phyloP scores from a whole-genome alignment of 192 early-diverging fungal genomes.

The Umbelopsis sp. region DNA sequence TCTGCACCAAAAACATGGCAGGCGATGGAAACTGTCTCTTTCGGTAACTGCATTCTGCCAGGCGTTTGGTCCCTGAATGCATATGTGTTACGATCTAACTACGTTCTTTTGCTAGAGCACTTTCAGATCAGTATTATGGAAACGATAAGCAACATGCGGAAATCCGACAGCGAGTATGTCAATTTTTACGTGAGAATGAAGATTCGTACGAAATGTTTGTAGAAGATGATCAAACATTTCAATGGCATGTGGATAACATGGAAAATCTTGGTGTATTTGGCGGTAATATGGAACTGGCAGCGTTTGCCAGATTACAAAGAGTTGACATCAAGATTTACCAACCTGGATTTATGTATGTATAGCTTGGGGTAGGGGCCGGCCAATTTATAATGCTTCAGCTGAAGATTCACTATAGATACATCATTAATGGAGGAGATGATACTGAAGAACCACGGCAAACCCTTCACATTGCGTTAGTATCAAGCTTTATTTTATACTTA shows the following conservation, averaged over 20 bases:
- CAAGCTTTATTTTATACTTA: too few species aligned
- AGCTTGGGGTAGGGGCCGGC: too few species aligned
- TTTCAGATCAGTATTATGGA: conserved; percentile 72
- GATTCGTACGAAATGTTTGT: conserved; percentile 67
- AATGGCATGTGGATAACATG: conserved; percentile 62
- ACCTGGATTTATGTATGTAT: conserved; percentile 56
- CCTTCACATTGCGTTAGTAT: conserved; percentile 62
- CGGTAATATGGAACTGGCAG: conserved; percentile 75
- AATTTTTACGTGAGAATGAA: conserved; percentile 57
- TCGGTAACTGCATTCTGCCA: conserved; percentile 39
- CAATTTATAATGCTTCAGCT: too few species aligned
- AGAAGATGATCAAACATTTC: conserved; percentile 61
- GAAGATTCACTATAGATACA: conserved; percentile 48
- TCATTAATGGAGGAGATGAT: conserved; percentile 63
- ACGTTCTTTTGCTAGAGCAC: conserved; percentile 46
- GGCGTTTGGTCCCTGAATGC: neutral
- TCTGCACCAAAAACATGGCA: conserved; percentile 66
- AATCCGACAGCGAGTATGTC: conserved; percentile 60
- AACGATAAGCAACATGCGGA: conserved; percentile 52
- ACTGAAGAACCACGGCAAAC: conserved; percentile 45
- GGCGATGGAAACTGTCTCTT: conserved; percentile 79
- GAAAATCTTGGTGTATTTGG: conserved; percentile 62
- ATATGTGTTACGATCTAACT: neutral
- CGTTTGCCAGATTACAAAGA: conserved; percentile 61
- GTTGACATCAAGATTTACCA: conserved; percentile 76